phyloP scores from a whole-genome alignment of 139 green algal genomes.

The Chlorella sp. region DNA sequence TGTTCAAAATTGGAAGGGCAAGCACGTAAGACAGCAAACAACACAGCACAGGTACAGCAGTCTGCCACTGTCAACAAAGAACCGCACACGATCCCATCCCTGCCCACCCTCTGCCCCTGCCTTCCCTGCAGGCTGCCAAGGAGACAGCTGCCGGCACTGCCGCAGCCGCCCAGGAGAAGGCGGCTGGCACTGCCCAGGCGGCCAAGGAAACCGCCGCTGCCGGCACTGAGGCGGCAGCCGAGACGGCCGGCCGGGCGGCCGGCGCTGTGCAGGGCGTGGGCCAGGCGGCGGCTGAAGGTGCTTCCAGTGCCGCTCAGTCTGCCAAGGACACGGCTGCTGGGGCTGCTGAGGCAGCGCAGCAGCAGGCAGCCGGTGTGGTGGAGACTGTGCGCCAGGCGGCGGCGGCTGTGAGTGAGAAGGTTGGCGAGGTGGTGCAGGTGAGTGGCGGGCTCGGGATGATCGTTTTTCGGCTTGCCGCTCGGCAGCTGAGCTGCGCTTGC shows the following conservation, averaged over 20 bases:
- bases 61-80: too few species aligned
- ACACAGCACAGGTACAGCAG: too few species aligned
- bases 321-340: background rate
- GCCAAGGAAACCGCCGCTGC: background rate
- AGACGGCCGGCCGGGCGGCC: background rate
- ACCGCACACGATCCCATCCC: too few species aligned
- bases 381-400: background rate
- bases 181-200: background rate
- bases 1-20: too few species aligned
- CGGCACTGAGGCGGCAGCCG: too few species aligned
- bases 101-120: too few species aligned
- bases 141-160: background rate
- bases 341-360: background rate
- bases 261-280: background rate
- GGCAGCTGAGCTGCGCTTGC: too few species aligned
- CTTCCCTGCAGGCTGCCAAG: background rate
- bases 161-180: background rate
- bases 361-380: background rate
- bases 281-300: background rate
- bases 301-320: background rate
- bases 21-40: too few species aligned
- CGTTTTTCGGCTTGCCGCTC: too few species aligned
- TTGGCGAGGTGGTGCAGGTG: conserved; percentile 24
- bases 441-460: background rate
- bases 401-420: background rate